Evolutionary conservation across 306 rosid species (phyloP).

Genomic region (Prunus dulcis): DNA sequence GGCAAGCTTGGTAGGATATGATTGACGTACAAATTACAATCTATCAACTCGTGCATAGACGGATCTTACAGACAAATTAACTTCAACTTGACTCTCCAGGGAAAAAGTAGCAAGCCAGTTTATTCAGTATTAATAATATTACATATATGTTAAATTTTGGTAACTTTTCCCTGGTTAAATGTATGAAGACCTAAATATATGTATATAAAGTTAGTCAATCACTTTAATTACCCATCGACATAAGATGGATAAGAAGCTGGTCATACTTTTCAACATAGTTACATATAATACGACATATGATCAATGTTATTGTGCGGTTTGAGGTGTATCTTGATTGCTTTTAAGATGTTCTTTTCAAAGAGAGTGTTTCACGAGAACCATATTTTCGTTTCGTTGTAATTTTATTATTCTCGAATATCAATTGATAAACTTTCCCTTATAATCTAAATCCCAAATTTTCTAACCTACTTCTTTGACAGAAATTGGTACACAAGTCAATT

Average conservation of each 20-base stretch:
- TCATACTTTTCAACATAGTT: neutral
- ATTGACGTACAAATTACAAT: neutral
- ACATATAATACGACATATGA: too few species aligned
- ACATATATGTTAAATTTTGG: neutral
- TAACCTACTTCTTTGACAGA: neutral
- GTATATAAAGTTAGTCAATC: neutral
- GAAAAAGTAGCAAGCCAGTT: neutral
- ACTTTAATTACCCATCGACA: neutral
- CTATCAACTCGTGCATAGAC: neutral
- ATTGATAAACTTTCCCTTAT: too few species aligned
- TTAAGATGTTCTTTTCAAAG: too few species aligned
- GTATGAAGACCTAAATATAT: constrained; percentile 19
- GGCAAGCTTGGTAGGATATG: neutral
- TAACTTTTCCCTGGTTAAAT: constrained; percentile 24
- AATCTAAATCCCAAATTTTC: neutral
- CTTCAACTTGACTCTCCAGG: neutral
- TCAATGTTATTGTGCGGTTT: too few species aligned
- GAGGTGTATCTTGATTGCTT: too few species aligned
- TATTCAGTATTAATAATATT: neutral
- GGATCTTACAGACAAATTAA: neutral
- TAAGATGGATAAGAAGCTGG: neutral
- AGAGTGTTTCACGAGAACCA: too few species aligned
- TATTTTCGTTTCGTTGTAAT: too few species aligned
- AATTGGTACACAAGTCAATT: neutral
- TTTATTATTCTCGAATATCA: too few species aligned